A percentile compares a stretch with the other conserved stretches of the same genome.
phyloP scores from a whole-genome alignment of 1,284 basidiomycete species.

The Coniferiporia sulphurascens region DNA sequence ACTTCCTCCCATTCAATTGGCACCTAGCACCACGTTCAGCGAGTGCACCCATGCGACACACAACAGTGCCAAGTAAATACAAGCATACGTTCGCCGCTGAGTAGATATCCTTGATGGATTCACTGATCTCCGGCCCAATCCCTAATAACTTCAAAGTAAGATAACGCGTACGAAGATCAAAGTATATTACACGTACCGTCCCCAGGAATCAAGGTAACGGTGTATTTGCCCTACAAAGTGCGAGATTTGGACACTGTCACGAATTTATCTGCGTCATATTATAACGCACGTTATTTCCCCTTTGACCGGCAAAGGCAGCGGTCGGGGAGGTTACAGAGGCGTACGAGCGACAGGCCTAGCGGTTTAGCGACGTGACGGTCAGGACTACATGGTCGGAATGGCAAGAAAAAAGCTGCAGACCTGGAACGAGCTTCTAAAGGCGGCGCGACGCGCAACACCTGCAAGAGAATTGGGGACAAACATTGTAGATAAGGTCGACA shows the following conservation, averaged over 20 bases:
- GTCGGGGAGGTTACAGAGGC: conserved; percentile 67
- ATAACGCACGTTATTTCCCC: conserved; percentile 70
- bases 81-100: conserved; percentile 69
- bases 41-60: conserved; percentile 7
- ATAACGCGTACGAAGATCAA: not conserved
- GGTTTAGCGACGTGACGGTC: not conserved
- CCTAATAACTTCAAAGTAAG: conserved; percentile 43
- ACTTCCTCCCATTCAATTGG: conserved; percentile 99
- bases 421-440: conserved; percentile 20
- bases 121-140: conserved; percentile 98
- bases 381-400: not conserved
- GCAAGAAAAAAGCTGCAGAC: not conserved
- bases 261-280: not conserved
- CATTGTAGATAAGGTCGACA: conserved; percentile 35
- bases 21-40: conserved; percentile 47
- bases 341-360: conserved; percentile 55
- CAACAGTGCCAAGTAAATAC: conserved; percentile 3
- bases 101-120: conserved; percentile 95
- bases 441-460: conserved; percentile 47
- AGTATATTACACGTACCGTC: conserved; percentile 56
- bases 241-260: not conserved
- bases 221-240: conserved; percentile 80
- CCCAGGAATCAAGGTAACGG: conserved; percentile 88
- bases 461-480: conserved; percentile 52
- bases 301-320: conserved; percentile 84